These are phyloP conservation scores for Helicocarpus griseus DNA, from an alignment of 2,329 filamentous ascomycete species.

Conservation along the genomic window DNA sequence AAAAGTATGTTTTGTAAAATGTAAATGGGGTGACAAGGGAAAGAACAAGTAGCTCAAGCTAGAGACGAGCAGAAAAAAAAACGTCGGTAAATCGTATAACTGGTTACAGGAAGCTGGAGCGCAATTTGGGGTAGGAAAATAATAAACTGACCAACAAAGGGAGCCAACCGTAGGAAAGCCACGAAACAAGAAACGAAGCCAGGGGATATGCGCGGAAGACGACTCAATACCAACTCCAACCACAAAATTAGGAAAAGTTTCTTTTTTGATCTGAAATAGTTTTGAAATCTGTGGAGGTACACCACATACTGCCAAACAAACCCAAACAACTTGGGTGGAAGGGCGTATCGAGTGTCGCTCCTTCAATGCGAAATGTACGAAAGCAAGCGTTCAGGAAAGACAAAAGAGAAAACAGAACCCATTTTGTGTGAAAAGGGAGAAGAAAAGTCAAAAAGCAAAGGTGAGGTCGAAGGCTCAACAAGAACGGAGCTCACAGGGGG, in stretches of 20 bases:
- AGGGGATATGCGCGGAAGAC: neutral
- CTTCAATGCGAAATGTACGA: neutral
- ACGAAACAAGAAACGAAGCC: slow-evolving; percentile 1
- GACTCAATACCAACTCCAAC: slow-evolving; percentile 5
- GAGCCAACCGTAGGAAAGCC: neutral
- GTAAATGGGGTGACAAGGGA: neutral
- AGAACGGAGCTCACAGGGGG: neutral
- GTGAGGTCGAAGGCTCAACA: neutral
- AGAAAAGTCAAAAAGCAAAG: neutral
- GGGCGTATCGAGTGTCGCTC: neutral
- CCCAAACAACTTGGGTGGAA: neutral
- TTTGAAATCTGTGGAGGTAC: neutral
- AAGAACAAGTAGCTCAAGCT: neutral
- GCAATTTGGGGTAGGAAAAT: neutral
- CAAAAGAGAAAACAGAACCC: neutral
- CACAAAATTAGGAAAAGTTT: slow-evolving; percentile 3
- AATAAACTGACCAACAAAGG: slow-evolving; percentile 2
- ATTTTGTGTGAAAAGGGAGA: neutral
- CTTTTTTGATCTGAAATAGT: neutral
- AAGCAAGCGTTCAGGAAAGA: neutral
- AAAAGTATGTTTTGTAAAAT: neutral
- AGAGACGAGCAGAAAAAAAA: neutral
- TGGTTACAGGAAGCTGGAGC: neutral
- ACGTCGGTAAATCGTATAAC: neutral
- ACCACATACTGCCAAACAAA: neutral